phyloP scores from a whole-genome alignment of 495 filamentous ascomycete species.

The Echria macrotheca region DNA sequence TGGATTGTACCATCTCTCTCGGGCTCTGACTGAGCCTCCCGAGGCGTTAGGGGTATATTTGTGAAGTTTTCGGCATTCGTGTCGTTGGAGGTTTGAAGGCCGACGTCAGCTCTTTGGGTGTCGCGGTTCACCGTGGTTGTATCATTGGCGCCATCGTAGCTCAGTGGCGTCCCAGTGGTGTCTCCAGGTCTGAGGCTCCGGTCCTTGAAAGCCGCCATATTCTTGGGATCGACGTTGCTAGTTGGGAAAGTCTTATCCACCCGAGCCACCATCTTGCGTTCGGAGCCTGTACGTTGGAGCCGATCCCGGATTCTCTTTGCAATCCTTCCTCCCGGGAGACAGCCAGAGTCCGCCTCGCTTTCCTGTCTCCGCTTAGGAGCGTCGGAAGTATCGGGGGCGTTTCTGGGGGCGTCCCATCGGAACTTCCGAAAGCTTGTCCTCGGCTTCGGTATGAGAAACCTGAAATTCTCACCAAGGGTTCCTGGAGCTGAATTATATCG shows the following conservation, averaged over 20 bases:
- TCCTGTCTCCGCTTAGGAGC: background rate
- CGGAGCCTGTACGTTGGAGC: conserved; percentile 10
- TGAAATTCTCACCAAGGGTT: conserved; percentile 21
- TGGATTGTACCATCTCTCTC: conserved; percentile 3
- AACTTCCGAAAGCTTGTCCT: conserved; percentile 15
- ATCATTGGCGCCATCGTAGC: conserved; percentile 18
- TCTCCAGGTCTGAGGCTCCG: no score
- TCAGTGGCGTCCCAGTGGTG: no score
- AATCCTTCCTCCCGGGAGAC: conserved; percentile 5
- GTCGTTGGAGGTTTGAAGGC: no score
- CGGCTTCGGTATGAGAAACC: conserved; percentile 14
- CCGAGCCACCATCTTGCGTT: conserved; percentile 5
- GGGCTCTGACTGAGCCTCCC: conserved; percentile 3
- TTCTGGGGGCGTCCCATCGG: no score
- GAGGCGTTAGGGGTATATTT: no score
- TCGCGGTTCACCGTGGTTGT: no score
- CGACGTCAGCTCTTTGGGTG: no score
- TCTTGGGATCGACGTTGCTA: no score
- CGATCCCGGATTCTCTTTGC: conserved; percentile 13
- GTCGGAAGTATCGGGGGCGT: no score
- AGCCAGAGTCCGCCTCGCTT: conserved; percentile 6
- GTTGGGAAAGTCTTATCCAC: no score
- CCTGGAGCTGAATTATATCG: conserved; percentile 20
- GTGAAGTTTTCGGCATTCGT: no score
- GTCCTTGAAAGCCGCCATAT: no score